Conservation (phyloP, 768 basidiomycete genomes). For the Hericium erinaceus region DNA sequence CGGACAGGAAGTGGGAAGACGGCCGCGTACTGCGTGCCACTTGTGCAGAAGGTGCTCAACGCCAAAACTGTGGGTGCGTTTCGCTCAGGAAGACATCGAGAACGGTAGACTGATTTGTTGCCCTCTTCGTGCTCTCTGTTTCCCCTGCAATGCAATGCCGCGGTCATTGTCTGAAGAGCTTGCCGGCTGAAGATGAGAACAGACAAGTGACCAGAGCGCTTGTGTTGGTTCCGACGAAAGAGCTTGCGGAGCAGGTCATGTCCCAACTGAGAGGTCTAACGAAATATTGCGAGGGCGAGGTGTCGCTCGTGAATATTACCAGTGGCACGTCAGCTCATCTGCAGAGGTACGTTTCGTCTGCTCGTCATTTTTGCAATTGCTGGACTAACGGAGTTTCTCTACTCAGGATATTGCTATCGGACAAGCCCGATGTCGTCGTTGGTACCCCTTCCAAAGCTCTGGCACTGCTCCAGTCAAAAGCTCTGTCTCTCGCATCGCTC, state of each 20-base stretch:
- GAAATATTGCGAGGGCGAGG: constrained; percentile 71
- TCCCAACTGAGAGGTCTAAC: constrained; percentile 55
- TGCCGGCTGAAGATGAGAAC: constrained; percentile 8
- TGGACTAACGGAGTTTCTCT: background rate
- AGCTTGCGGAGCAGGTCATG: constrained; percentile 86
- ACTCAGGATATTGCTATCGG: constrained; percentile 43
- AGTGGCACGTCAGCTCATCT: constrained; percentile 61
- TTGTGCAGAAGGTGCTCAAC: constrained; percentile 79
- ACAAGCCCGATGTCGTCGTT: constrained; percentile 72
- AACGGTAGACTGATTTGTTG: background rate
- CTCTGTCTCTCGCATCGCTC: constrained; percentile 53
- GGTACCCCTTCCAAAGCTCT: constrained; percentile 71
- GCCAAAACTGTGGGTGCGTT: constrained; percentile 41
- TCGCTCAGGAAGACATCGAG: background rate
- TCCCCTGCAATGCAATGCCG: background rate
- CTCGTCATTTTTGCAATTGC: background rate
- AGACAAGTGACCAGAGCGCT: constrained; percentile 61
- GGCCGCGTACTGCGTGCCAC: constrained; percentile 87
- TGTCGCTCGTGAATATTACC: constrained; percentile 68
- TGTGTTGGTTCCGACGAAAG: constrained; percentile 84
- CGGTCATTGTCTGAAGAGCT: constrained; percentile 1
- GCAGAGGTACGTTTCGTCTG: constrained; percentile 46
- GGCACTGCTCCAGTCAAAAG: constrained; percentile 59
- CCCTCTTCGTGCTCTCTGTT: background rate
- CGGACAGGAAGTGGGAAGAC: constrained; percentile 97